Evolutionary conservation across 495 filamentous ascomycete genomes (phyloP).

Genomic region (Bacidia rubella): DNA sequence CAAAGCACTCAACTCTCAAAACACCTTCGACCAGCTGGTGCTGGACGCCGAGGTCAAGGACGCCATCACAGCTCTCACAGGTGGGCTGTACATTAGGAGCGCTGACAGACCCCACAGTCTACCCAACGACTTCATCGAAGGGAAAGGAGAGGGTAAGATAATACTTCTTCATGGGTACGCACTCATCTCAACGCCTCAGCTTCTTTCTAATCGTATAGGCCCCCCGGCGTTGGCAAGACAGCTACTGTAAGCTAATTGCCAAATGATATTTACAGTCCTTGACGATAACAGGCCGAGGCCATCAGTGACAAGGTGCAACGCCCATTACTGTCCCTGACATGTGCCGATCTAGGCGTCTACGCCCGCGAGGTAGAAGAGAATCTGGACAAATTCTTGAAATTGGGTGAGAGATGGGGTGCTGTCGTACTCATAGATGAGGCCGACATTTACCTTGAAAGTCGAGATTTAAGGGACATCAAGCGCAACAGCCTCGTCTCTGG

Average conservation of each 20-base stretch:
- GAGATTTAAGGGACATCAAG: slow-evolving; percentile 19
- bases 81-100: too few relatives aligned
- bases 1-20: too few relatives aligned
- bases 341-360: slow-evolving; percentile 14
- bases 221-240: not conserved
- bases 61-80: too few relatives aligned
- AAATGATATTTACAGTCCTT: not conserved
- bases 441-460: slow-evolving; percentile 25
- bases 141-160: not conserved
- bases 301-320: slow-evolving; percentile 15
- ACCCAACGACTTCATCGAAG: not conserved
- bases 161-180: not conserved
- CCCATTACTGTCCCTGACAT: slow-evolving; percentile 14
- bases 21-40: too few relatives aligned
- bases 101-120: too few relatives aligned
- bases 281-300: slow-evolving; percentile 2
- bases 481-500: slow-evolving; percentile 33
- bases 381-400: slow-evolving; percentile 5
- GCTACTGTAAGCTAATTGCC: not conserved
- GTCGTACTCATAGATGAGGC: slow-evolving; percentile 28
- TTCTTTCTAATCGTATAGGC: too few relatives aligned
- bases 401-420: slow-evolving; percentile 13
- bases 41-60: too few relatives aligned
- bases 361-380: not conserved
- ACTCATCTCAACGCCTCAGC: too few relatives aligned